Base-by-base conservation (phyloP, 2,329 filamentous ascomycete species). In the Beauveria australis region DNA sequence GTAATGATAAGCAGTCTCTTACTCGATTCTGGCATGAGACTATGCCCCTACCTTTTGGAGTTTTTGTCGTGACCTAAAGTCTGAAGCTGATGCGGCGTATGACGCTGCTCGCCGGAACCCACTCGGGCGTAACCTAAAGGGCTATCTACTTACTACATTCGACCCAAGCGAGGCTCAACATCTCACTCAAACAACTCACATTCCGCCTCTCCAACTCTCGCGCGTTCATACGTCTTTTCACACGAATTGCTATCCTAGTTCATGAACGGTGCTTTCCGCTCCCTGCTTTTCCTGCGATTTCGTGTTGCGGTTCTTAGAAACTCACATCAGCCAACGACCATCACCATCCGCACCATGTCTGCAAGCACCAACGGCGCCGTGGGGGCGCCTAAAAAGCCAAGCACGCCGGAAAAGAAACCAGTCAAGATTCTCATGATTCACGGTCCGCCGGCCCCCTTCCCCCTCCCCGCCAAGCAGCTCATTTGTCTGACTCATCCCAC, bases 351-450 rank as follows among this genome's bases (percentile, higher is more conserved):
- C 30, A 46, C 55, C 28, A 62, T 62, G 61, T 59, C 61, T 6
- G 10, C 56, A 19, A 49, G 14, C 30, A 28, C 61, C 18, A 52
- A 48, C 37, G 56, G 52, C 44, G 52, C 49, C 30, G 44, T 56
- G n/a, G 12, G 12, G 33, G 46, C 55, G 26, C 40, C 40, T 18
- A 44, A 19, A 16, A 59, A 59, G 26, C n/a, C 40, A 7, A 28
- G 30, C 16, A 7, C 54, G 9, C 47, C 67, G 44, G 67, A 60
- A 28, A 82, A 80, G 72, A 79, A 71, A 60, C 75, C 81, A 59
- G 67, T 87, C 61, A 90, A 86, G 73, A 86, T 92, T 64, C 78
- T 92, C 49, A 91, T 92, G 88, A 80, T 92, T 30, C 89, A 92
- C 68, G 89, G 84, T 86, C 72, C 60, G 74, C 66, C 6, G 3